Conservation (phyloP, 371 early-diverging fungal genomes). For the Quaeritorhiza haematococci region DNA sequence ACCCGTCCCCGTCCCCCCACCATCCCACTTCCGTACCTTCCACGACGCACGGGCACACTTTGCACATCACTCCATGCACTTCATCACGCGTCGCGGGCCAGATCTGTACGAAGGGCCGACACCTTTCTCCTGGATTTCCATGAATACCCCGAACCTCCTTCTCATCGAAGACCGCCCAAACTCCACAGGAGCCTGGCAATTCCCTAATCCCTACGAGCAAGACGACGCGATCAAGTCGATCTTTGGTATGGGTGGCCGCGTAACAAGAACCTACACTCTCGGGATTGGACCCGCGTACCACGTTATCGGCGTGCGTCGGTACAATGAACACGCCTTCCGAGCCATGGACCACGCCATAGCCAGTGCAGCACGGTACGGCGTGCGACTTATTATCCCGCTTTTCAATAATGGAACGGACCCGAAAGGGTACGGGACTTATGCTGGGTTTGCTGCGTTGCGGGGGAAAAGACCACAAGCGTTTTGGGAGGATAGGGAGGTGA, state of each 20-base stretch:
- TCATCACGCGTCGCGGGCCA: too few relatives aligned
- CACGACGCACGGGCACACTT: too few relatives aligned
- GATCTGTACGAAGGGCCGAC: too few relatives aligned
- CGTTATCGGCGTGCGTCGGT: constrained; percentile 8
- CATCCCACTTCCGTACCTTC: too few relatives aligned
- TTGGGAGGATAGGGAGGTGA: constrained; percentile 10
- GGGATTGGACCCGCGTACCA: constrained; percentile 14
- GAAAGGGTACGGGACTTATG: constrained; percentile 19
- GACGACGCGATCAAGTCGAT: constrained; percentile 30
- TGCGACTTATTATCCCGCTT: constrained; percentile 32
- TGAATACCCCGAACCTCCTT: constrained; percentile 24
- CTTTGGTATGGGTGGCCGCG: constrained; percentile 24
- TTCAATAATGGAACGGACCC: constrained; percentile 19
- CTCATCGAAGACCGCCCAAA: constrained; percentile 23
- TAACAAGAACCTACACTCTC: constrained; percentile 33
- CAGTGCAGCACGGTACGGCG: constrained; percentile 12
- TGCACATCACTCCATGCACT: too few relatives aligned
- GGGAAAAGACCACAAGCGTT: constrained; percentile 11
- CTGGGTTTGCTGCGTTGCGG: background rate
- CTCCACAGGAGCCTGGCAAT: background rate
- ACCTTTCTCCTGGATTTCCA: too few relatives aligned
- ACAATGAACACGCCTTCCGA: constrained; percentile 24
- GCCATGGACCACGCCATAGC: constrained; percentile 32
- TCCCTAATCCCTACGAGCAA: constrained; percentile 20
- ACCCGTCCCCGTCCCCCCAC: too few relatives aligned